Base-by-base conservation (phyloP, 2,329 filamentous ascomycete genomes). In the Penicillium sp. region DNA sequence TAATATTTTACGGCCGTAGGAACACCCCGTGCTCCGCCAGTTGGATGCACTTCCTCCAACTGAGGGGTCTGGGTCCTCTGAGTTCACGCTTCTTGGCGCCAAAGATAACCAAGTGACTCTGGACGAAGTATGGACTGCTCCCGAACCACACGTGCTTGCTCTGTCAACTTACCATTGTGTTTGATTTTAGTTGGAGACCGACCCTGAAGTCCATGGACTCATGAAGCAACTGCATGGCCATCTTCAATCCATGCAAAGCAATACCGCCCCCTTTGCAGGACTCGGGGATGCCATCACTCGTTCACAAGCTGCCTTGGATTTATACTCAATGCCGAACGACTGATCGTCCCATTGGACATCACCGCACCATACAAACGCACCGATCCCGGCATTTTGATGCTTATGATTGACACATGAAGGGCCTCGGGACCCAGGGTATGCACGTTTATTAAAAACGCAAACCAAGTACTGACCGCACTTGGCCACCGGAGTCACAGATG, bases 241-340 rank as follows among this genome's bases (percentile, higher is more conserved):
- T 68, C 68, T 79, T 18, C 69, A 70, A 59, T 78, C 76, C 5
- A 78, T 79, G 72, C 72, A 74, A 53, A 73, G 63, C 50, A 79
- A 79, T 52, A 69, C 67, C 2, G 66, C 68, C 16, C 73, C 75
- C 16, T 65, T 76, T 32, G 57, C 59, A 37, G 74, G 72, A 4
- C 60, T 77, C 34, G 66, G 64, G 10, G 72, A 76, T 49, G 74
- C 73, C 7, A 70, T 77, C 52, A 64, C 63, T 37, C 69, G 72
- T 38, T 71, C 75, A 16, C 69, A 75, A 49, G 62, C 65, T n/a
- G 73, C 72, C 3, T 57, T 76, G 42, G 67, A 68, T 57, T 48
- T 74, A 18, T 62, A 68, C 43, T 63, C 61, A 4, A 59, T 64
- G 46, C 58, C 70, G 1, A 67, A 71, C 32, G 73, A 73, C 51